Percentiles rank a stretch among this genome's conserved stretches.
Evolutionary conservation across 1,284 basidiomycete species (phyloP).

Genomic region (Moesziomyces aphidis): DNA sequence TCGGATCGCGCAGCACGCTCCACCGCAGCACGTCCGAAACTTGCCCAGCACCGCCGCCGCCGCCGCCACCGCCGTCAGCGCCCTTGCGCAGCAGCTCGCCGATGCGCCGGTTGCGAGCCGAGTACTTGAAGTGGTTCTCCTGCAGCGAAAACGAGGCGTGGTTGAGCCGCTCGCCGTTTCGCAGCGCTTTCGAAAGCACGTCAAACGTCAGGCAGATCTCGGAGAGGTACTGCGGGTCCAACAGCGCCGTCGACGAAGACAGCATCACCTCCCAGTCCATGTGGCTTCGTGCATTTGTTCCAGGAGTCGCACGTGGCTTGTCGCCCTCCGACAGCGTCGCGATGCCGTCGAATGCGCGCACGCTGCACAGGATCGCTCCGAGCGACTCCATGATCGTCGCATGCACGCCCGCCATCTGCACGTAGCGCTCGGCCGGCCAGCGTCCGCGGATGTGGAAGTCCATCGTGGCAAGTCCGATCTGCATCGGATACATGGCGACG

Average conservation of each 20-base stretch:
- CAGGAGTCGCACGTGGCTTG: not conserved
- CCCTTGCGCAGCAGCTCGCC: conserved; percentile 23
- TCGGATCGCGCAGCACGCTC: conserved; percentile 38
- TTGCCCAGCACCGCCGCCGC: not conserved
- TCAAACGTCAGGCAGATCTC: conserved; percentile 51
- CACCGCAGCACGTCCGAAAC: conserved; percentile 35
- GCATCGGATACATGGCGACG: conserved; percentile 69
- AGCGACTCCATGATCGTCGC: conserved; percentile 54
- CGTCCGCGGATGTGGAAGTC: conserved; percentile 70
- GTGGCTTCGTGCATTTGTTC: not conserved
- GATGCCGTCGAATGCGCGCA: conserved; percentile 27
- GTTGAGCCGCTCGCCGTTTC: conserved; percentile 45
- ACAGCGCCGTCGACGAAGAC: conserved; percentile 44
- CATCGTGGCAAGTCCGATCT: conserved; percentile 71
- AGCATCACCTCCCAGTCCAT: conserved; percentile 47
- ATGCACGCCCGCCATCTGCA: conserved; percentile 67
- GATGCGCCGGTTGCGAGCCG: conserved; percentile 22
- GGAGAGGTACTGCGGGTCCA: conserved; percentile 48
- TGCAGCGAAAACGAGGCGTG: conserved; percentile 35
- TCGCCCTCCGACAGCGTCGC: conserved; percentile 5
- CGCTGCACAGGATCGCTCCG: conserved; percentile 22
- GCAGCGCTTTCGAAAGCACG: conserved; percentile 45
- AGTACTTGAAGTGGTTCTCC: conserved; percentile 42
- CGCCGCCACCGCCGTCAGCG: conserved; percentile 1
- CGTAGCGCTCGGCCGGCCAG: conserved; percentile 73